phyloP scores from a whole-genome alignment of 73 alveolate genomes.

The Tetrahymena elliotti region DNA sequence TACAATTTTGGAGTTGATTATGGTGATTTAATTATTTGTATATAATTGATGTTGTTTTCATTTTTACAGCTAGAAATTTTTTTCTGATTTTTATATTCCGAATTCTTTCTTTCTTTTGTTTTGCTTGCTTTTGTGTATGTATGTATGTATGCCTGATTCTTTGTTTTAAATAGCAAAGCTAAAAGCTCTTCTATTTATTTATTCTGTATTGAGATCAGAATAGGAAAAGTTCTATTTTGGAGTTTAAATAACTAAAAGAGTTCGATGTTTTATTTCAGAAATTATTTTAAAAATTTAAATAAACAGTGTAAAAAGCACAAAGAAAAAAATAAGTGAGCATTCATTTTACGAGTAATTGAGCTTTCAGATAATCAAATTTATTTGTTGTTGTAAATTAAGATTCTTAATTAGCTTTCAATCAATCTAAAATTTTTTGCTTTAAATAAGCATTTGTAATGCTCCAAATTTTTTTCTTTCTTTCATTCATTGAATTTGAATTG shows the following conservation, averaged over 20 bases:
- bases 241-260: not conserved
- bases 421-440: not conserved
- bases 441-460: not conserved
- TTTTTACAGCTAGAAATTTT: not conserved
- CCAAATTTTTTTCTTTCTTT: not conserved
- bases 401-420: not conserved
- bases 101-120: no score
- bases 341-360: not conserved
- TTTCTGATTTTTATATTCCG: not conserved
- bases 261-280: not conserved
- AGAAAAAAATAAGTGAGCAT: not conserved
- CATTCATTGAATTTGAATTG: not conserved
- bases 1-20: not conserved
- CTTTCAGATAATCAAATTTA: not conserved
- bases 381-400: not conserved
- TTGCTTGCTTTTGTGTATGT: no score
- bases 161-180: no score
- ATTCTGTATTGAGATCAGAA: not conserved
- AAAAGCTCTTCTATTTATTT: not conserved
- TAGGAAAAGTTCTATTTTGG: not conserved
- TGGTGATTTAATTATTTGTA: not conserved
- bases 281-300: no score
- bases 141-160: no score
- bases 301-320: not conserved
- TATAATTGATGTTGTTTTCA: no score